These are phyloP conservation scores for Tricholoma sp. DNA, from an alignment of 768 basidiomycete genomes.

Conservation along the genomic window DNA sequence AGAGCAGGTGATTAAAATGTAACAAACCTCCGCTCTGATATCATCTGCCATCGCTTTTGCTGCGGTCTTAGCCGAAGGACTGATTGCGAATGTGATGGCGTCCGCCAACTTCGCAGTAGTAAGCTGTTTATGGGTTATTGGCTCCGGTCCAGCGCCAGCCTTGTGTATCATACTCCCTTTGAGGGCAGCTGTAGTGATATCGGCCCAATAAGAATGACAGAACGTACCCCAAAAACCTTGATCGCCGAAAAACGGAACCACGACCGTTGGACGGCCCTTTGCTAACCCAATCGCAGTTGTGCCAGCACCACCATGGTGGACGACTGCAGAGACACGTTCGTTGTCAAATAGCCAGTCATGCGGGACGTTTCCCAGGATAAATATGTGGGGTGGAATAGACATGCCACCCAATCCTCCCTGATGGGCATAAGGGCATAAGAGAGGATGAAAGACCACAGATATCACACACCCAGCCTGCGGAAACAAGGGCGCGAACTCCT, in stretches of 20 bases:
- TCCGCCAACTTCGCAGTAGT: conserved; percentile 42
- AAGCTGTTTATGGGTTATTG: conserved; percentile 51
- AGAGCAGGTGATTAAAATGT: background rate
- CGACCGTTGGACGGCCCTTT: conserved; percentile 54
- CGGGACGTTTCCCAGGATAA: conserved; percentile 62
- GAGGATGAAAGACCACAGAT: background rate
- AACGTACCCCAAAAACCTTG: conserved; percentile 49
- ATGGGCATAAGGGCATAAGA: background rate
- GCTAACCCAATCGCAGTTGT: conserved; percentile 60
- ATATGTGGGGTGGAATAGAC: conserved; percentile 46
- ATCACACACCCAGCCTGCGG: conserved; percentile 53
- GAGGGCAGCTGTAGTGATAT: conserved; percentile 19
- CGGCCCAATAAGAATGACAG: conserved; percentile 13
- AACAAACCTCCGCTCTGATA: conserved; percentile 44
- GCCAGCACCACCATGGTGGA: conserved; percentile 64
- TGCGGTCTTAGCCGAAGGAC: conserved; percentile 41
- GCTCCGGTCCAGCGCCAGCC: conserved; percentile 57
- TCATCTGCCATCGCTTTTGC: conserved; percentile 44
- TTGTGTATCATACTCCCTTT: conserved; percentile 57
- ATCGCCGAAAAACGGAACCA: conserved; percentile 66
- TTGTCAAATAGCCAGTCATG: conserved; percentile 67
- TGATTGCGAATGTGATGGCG: conserved; percentile 47
- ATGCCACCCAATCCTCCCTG: conserved; percentile 52
- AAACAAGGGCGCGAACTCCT: conserved; percentile 55
- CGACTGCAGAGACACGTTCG: conserved; percentile 49